Conservation (phyloP, 768 basidiomycete genomes). For the Rhodotorula babjevae region DNA sequence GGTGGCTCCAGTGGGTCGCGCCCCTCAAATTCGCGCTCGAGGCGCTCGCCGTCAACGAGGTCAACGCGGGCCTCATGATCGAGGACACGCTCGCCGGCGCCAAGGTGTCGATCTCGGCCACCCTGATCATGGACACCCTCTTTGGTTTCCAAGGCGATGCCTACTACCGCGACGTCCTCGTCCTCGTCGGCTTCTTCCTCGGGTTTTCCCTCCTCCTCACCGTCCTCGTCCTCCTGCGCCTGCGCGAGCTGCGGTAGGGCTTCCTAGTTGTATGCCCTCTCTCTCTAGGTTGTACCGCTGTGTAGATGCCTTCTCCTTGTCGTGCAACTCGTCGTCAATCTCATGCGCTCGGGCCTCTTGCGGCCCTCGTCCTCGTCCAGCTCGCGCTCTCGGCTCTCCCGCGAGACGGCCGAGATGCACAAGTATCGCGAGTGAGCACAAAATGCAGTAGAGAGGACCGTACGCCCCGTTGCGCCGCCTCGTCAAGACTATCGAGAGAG, state of each 20-base stretch:
- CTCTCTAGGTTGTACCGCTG: too few species aligned
- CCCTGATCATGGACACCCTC: constrained; percentile 79
- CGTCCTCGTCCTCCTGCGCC: constrained; percentile 66
- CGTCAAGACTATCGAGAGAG: too few species aligned
- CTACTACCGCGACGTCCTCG: constrained; percentile 61
- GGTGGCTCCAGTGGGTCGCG: constrained; percentile 61
- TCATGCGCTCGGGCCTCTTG: too few species aligned
- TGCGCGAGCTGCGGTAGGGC: constrained; percentile 65
- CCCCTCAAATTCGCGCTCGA: constrained; percentile 47
- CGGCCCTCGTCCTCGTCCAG: too few species aligned
- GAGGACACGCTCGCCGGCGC: constrained; percentile 40
- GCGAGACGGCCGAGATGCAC: too few species aligned
- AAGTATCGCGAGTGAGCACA: too few species aligned
- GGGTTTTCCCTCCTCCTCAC: constrained; percentile 72
- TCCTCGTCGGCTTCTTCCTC: constrained; percentile 77
- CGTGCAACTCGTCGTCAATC: too few species aligned
- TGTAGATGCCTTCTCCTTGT: too few species aligned
- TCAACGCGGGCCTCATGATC: constrained; percentile 80
- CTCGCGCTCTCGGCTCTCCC: too few species aligned
- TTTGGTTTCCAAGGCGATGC: not conserved
- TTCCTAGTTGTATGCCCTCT: too few species aligned
- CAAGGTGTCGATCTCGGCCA: constrained; percentile 61
- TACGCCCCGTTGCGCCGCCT: too few species aligned
- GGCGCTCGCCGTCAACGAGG: constrained; percentile 85
- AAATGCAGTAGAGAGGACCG: too few species aligned